phyloP scores from a whole-genome alignment of 2,329 filamentous ascomycete species.

The Zymoseptoria ardabiliae region DNA sequence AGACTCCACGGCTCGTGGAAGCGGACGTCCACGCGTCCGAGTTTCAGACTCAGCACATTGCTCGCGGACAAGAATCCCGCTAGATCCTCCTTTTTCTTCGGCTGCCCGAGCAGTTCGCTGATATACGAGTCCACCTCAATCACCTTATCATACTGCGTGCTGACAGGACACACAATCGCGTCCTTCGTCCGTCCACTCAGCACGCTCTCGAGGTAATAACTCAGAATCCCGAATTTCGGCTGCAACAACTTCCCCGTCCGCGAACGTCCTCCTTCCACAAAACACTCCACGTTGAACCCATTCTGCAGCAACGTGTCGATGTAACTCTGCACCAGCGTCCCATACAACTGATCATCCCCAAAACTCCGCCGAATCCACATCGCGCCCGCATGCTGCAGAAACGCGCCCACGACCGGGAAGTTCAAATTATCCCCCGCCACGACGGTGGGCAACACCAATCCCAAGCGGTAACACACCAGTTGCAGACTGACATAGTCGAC shows the following conservation, averaged over 20 bases:
- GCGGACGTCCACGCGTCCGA: slow-evolving; percentile 87
- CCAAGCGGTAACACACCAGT: slow-evolving; percentile 88
- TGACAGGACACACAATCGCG: slow-evolving; percentile 88
- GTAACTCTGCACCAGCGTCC: slow-evolving; percentile 89
- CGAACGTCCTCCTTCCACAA: slow-evolving; percentile 90
- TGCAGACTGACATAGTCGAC: slow-evolving; percentile 95
- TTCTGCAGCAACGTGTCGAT: slow-evolving; percentile 86
- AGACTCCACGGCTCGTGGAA: slow-evolving; percentile 97
- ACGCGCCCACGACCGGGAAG: slow-evolving; percentile 80
- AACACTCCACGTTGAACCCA: slow-evolving; percentile 93
- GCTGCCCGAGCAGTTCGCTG: slow-evolving; percentile 83
- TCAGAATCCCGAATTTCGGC: slow-evolving; percentile 91
- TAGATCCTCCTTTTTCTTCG: slow-evolving; percentile 92
- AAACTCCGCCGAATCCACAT: slow-evolving; percentile 96
- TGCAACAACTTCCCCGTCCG: slow-evolving; percentile 87
- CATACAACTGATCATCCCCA: slow-evolving; percentile 83
- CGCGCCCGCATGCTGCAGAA: slow-evolving; percentile 88
- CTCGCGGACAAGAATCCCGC: slow-evolving; percentile 82
- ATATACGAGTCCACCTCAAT: slow-evolving; percentile 97
- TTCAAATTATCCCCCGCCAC: slow-evolving; percentile 96
- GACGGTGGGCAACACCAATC: slow-evolving; percentile 80
- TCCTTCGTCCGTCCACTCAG: slow-evolving; percentile 83
- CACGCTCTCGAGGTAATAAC: slow-evolving; percentile 84
- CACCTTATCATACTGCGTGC: slow-evolving; percentile 97
- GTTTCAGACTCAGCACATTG: slow-evolving; percentile 77